phyloP scores from a whole-genome alignment of 495 filamentous ascomycete species.

The Xylaria cubensis region DNA sequence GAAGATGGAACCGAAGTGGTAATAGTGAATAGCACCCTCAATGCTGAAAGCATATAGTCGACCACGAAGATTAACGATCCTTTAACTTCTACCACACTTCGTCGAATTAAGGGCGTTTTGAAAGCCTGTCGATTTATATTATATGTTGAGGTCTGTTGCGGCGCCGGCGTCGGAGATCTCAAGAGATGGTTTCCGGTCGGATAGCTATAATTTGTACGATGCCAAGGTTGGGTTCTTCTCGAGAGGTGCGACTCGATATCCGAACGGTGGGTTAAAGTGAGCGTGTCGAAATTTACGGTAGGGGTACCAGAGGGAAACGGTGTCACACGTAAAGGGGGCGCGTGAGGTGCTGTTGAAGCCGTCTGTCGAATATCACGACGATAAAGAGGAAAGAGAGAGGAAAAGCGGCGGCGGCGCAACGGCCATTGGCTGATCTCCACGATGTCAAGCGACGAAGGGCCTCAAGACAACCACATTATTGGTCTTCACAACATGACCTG shows the following conservation, averaged over 20 bases:
- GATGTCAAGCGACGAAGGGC: conserved; percentile 19
- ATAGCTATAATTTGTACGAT: neutral
- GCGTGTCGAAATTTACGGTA: conserved; percentile 11
- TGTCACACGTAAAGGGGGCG: neutral
- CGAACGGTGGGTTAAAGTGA: conserved; percentile 10
- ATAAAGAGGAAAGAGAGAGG: conserved; percentile 12
- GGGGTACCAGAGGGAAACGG: neutral
- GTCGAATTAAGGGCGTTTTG: neutral
- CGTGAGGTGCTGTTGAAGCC: conserved; percentile 25
- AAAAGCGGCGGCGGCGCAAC: neutral
- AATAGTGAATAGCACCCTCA: conserved; percentile 1
- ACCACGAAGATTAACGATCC: neutral
- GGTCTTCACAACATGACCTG: neutral
- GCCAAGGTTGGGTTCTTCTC: conserved; percentile 14
- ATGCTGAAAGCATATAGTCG: neutral
- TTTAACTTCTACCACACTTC: neutral
- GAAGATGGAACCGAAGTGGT: neutral
- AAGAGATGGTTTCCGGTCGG: neutral
- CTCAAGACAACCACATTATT: conserved; percentile 13
- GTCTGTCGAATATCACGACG: conserved; percentile 28
- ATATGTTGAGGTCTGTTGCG: neutral
- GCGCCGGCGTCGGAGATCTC: conserved; percentile 7
- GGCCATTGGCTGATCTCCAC: conserved; percentile 2
- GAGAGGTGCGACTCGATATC: neutral
- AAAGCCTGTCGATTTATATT: neutral